Percentiles rank a stretch among this genome's conserved stretches.
Conservation (phyloP, 345 rosid species). For the Erodium maritimum region DNA sequence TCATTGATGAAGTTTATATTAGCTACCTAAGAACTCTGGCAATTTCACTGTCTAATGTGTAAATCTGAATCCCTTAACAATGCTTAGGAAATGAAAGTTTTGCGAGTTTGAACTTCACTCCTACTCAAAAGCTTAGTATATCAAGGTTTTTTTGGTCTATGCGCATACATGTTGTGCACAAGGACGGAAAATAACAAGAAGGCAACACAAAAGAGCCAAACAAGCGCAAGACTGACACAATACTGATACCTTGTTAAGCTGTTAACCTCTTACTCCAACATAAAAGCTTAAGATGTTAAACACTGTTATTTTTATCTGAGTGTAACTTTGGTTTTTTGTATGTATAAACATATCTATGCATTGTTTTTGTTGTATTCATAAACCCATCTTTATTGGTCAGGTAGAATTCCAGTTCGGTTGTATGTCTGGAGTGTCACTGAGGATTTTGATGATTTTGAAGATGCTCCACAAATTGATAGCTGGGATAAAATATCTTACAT, state of each 20-base stretch:
- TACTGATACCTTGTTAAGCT: no score
- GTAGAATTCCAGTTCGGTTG: constrained; percentile 70
- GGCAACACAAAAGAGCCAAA: no score
- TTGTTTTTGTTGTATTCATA: no score
- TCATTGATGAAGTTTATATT: no score
- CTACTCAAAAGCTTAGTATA: no score
- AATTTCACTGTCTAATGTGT: neutral
- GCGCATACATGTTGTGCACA: no score
- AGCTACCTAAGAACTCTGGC: neutral
- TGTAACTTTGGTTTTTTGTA: neutral
- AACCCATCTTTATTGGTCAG: constrained; percentile 27
- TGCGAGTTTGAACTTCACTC: neutral
- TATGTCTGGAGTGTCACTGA: constrained; percentile 44
- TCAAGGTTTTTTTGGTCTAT: no score
- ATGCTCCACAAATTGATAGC: constrained; percentile 40
- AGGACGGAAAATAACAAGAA: no score
- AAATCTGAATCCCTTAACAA: neutral
- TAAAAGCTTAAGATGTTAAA: no score
- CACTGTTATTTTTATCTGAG: neutral
- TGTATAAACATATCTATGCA: constrained; percentile 4
- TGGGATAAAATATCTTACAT: constrained; percentile 82
- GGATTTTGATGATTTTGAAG: constrained; percentile 63
- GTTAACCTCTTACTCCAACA: no score
- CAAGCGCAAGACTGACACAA: no score
- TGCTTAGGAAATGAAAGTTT: neutral